phyloP scores from a whole-genome alignment of 176 grass and related monocot species.

The Alloteropsis semialata region DNA sequence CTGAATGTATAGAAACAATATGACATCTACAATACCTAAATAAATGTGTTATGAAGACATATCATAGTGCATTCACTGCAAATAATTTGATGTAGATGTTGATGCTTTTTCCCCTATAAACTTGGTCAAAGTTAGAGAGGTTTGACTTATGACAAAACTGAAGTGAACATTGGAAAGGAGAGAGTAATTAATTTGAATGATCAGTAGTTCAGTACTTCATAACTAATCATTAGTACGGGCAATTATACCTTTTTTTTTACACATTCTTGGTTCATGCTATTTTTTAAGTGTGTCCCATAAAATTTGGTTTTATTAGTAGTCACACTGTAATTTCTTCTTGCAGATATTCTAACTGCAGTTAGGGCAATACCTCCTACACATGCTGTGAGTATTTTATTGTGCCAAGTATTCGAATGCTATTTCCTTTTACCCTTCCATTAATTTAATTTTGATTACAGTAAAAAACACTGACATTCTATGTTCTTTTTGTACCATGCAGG shows the following conservation, averaged over 20 bases:
- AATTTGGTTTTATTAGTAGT: neutral
- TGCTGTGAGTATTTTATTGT: slow-evolving; percentile 55
- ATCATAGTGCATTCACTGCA: no score
- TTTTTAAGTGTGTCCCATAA: neutral
- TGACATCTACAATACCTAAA: no score
- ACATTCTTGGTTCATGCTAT: neutral
- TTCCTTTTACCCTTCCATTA: no score
- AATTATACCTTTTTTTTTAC: neutral
- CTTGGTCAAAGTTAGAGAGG: no score
- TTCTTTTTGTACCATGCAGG: slow-evolving; percentile 55
- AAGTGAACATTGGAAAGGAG: no score
- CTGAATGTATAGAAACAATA: no score
- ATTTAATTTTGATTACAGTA: no score
- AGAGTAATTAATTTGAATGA: slow-evolving; percentile 4
- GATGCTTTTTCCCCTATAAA: no score
- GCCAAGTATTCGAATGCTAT: neutral
- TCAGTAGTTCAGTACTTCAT: neutral
- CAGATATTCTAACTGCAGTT: slow-evolving; percentile 88
- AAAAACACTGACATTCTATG: slow-evolving; percentile 17
- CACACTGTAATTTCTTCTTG: slow-evolving; percentile 32
- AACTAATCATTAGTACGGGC: slow-evolving; percentile 6
- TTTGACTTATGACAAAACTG: no score
- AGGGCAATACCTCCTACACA: slow-evolving; percentile 57
- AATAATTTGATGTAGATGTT: no score
- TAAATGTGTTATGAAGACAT: no score